phyloP scores from a whole-genome alignment of 148 eudicot genomes.

The Nepenthes mirabilis region DNA sequence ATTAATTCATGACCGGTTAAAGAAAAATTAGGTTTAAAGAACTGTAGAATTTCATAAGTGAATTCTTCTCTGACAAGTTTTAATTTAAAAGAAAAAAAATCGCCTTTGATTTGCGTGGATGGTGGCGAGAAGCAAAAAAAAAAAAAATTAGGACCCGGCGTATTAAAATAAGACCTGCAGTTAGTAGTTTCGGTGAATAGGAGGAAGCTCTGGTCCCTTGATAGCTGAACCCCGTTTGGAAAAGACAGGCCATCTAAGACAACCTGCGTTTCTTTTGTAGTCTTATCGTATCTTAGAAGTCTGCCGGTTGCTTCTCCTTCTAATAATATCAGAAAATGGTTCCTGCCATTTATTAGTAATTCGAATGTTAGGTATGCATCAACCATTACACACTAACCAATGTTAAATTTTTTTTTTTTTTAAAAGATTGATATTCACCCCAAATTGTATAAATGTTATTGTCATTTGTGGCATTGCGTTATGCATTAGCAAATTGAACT shows the following conservation, averaged over 20 bases:
- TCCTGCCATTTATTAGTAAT: slow-evolving; percentile 20
- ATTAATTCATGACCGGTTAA: too few relatives aligned
- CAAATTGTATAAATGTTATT: too few relatives aligned
- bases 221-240: slow-evolving; percentile 86
- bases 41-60: too few relatives aligned
- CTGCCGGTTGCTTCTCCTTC: slow-evolving; percentile 91
- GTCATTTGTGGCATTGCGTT: too few relatives aligned
- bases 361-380: neutral
- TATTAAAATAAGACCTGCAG: slow-evolving; percentile 43
- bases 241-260: slow-evolving; percentile 71
- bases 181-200: slow-evolving; percentile 81
- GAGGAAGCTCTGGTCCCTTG: slow-evolving; percentile 65
- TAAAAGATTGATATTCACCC: neutral
- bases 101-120: too few relatives aligned
- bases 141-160: too few relatives aligned
- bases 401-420: too few relatives aligned
- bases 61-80: too few relatives aligned
- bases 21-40: too few relatives aligned
- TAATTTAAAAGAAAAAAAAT: too few relatives aligned
- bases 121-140: too few relatives aligned
- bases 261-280: slow-evolving; percentile 58
- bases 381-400: neutral
- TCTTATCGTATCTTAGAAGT: slow-evolving; percentile 77
- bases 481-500: too few relatives aligned
- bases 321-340: slow-evolving; percentile 64